Conservation (phyloP, 1,284 basidiomycete species). For the Austroboletus novae-zelandiae region DNA sequence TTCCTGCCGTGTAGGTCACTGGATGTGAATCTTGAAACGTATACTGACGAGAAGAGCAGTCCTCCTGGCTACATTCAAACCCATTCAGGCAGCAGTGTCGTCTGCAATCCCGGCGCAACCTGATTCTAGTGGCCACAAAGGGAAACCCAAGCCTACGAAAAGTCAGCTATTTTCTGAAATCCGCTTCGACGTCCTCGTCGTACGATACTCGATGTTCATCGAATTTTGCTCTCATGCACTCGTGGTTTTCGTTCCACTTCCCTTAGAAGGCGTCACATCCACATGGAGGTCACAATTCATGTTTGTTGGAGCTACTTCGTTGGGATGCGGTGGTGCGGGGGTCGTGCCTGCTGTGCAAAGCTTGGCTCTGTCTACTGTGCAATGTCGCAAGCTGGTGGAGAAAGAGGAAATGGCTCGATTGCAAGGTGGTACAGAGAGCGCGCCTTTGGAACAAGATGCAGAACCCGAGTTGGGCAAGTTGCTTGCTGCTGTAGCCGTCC, state of each 20-base stretch:
- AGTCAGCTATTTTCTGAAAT: slow-evolving; percentile 59
- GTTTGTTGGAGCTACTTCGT: slow-evolving; percentile 55
- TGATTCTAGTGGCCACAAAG: slow-evolving; percentile 15
- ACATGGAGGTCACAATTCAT: slow-evolving; percentile 41
- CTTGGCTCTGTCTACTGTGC: slow-evolving; percentile 65
- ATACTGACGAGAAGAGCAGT: slow-evolving; percentile 32
- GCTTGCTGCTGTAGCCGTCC: slow-evolving; percentile 65
- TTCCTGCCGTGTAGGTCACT: slow-evolving; percentile 51
- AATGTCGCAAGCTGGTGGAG: slow-evolving; percentile 46
- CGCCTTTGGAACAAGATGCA: slow-evolving; percentile 18
- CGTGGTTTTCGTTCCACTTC: slow-evolving; percentile 52
- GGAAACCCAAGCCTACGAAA: slow-evolving; percentile 47
- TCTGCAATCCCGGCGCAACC: slow-evolving; percentile 8
- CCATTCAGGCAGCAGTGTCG: slow-evolving; percentile 30
- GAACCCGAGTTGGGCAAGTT: slow-evolving; percentile 49
- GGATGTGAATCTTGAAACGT: not conserved
- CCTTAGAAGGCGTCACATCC: slow-evolving; percentile 19
- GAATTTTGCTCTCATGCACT: slow-evolving; percentile 65
- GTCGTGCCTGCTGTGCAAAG: slow-evolving; percentile 66
- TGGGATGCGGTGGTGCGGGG: slow-evolving; percentile 62
- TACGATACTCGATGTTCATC: slow-evolving; percentile 57
- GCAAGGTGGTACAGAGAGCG: slow-evolving; percentile 5
- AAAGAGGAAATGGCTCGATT: slow-evolving; percentile 21
- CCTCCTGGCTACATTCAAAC: slow-evolving; percentile 47
- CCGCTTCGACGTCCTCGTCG: slow-evolving; percentile 63